A percentile compares a stretch with the other conserved stretches of the same genome.
phyloP scores from a whole-genome alignment of 352 stramenopile genomes.

The Pythium sukuiense region DNA sequence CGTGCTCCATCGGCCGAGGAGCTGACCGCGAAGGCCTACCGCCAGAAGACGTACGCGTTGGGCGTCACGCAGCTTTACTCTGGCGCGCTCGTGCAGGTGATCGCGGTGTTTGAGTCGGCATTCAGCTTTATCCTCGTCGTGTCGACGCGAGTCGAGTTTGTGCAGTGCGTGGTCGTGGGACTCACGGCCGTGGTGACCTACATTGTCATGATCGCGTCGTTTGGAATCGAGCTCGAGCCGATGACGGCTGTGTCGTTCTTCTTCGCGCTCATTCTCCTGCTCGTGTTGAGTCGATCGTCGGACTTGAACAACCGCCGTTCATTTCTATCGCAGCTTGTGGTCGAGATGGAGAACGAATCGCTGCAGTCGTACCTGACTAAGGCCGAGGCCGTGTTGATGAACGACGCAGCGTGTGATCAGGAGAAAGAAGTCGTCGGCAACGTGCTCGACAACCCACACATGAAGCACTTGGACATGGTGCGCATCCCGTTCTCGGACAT shows the following conservation, averaged over 20 bases:
- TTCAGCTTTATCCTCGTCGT: slow-evolving; percentile 85
- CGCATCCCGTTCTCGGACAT: slow-evolving; percentile 85
- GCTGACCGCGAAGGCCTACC: slow-evolving; percentile 10
- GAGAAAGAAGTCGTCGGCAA: slow-evolving; percentile 72
- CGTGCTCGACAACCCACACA: slow-evolving; percentile 66
- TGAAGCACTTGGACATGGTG: slow-evolving; percentile 75
- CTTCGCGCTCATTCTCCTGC: slow-evolving; percentile 68
- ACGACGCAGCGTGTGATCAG: slow-evolving; percentile 69
- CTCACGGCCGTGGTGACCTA: slow-evolving; percentile 57
- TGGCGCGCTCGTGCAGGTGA: slow-evolving; percentile 58
- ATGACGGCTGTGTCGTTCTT: slow-evolving; percentile 62
- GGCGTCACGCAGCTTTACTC: slow-evolving; percentile 52
- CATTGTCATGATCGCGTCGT: slow-evolving; percentile 53
- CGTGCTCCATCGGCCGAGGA: slow-evolving; percentile 32
- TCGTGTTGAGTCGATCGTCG: slow-evolving; percentile 77
- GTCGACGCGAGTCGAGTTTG: slow-evolving; percentile 86
- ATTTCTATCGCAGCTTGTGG: slow-evolving; percentile 79
- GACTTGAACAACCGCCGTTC: slow-evolving; percentile 78
- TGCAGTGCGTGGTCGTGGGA: slow-evolving; percentile 79
- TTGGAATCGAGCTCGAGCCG: slow-evolving; percentile 61
- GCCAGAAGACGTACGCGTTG: slow-evolving; percentile 33
- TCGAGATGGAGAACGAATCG: slow-evolving; percentile 86
- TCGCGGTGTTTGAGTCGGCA: slow-evolving; percentile 67
- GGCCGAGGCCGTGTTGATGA: slow-evolving; percentile 81
- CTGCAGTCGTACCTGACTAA: slow-evolving; percentile 76